Conservation (phyloP, 1,284 basidiomycete species). For the Clitocybe nebularis region DNA sequence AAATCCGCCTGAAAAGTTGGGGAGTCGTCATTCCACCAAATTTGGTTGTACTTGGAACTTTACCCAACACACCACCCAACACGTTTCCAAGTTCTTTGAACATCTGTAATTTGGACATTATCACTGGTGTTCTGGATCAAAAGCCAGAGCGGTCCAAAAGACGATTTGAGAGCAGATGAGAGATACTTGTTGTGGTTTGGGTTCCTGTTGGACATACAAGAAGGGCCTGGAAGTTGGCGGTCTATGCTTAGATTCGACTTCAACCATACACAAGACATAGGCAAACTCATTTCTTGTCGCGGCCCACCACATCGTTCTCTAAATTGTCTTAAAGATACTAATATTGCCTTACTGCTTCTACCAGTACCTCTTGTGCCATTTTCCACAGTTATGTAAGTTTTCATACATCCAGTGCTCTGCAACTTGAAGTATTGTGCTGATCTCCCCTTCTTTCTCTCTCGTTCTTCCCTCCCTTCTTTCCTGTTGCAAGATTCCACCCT, state of each 20-base stretch:
- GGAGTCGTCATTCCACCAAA: conserved; percentile 10
- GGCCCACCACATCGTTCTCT: conserved; percentile 7
- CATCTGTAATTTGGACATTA: conserved; percentile 12
- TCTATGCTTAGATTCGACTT: conserved; percentile 12
- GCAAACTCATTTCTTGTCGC: conserved; percentile 7
- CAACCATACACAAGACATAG: conserved; percentile 12
- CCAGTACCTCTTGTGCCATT: conserved; percentile 15
- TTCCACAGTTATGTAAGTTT: conserved; percentile 28
- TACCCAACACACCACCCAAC: conserved; percentile 17
- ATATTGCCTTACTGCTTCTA: conserved; percentile 9
- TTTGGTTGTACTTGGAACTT: conserved; percentile 17
- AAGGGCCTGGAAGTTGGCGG: conserved; percentile 15
- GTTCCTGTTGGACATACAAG: conserved; percentile 12
- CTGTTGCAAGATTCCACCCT: conserved; percentile 10
- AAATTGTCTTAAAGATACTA: conserved; percentile 12
- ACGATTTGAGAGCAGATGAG: conserved; percentile 17
- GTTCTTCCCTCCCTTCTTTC: conserved; percentile 9
- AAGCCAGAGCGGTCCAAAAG: conserved; percentile 13
- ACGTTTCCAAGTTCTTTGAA: conserved; percentile 12
- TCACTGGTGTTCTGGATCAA: conserved; percentile 14
- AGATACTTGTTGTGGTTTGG: conserved; percentile 18
- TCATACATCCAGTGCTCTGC: conserved; percentile 12
- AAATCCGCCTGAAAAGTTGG: no score
- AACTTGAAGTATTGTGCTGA: conserved; percentile 14
- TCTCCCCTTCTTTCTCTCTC: conserved; percentile 12